Evolutionary conservation across 768 basidiomycete genomes (phyloP), one percentile per base, ranked within the genome.

Genomic region (Leccinum incarnatum): DNA sequence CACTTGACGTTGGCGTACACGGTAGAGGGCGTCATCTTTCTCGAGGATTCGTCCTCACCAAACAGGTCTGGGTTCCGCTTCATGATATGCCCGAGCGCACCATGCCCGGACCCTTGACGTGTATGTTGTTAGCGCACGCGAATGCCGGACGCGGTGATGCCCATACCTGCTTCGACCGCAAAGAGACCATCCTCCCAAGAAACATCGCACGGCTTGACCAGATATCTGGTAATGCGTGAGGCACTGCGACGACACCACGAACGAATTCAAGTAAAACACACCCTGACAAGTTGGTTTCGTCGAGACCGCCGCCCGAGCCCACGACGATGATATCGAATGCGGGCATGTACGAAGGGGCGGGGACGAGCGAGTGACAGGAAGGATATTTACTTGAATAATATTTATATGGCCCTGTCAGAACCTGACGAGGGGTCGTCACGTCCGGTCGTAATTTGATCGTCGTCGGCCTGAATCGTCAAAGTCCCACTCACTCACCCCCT

Each of bases 281-380:
- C 94, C 85, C 88, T 27, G 91, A 92, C 62, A 97, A 74, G 75
- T 98, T 91, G 23, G 87, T 88, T 74, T 98, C 95, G 65, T 88
- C 82, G 8, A 93, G 93, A 51, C 95, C 95, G 48, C 95, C 95
- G 57, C 94, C 93, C 65, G 85, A 83, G 51, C 87, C 95, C 37
- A 93, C 84, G 64, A 89, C 88, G 59, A 93, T 76, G 63, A 93
- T 67, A 70, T 91, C 86, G 71, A 93, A 93, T 10, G 72, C 66
- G 55, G 79, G 74, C 80, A 79, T 82, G 56, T 4, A 14, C 17
- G 56, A 17, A 30, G 9, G n/a, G 25, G 8, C 5, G 47, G 50
- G 29, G 7, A 27, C 15, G 23, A 17, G 19, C 17, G 30, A 27
- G 12, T 49, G 15, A 27, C 14, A 49, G 27, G 48, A 29, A 21